A percentile compares a stretch with the other conserved stretches of the same genome.
phyloP scores from a whole-genome alignment of 768 basidiomycete species.

The Nidularia sp. region DNA sequence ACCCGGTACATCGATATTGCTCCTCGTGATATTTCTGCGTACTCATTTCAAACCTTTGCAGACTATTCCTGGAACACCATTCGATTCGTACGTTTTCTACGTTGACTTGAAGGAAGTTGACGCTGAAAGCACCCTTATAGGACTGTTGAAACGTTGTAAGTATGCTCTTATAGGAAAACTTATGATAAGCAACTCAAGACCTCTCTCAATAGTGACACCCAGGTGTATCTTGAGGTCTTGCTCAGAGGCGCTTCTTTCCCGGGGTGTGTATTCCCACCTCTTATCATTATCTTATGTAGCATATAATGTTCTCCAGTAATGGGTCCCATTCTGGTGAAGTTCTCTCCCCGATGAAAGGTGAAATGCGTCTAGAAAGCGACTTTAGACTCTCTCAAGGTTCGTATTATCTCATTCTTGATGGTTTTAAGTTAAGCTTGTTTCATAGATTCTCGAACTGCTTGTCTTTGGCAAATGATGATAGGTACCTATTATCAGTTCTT shows the following conservation, averaged over 20 bases:
- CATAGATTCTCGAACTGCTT: conserved; percentile 12
- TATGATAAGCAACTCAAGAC: background rate
- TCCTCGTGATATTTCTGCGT: background rate
- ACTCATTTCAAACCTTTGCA: background rate
- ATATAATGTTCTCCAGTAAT: conserved; percentile 3
- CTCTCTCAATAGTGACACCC: conserved; percentile 16
- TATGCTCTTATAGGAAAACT: background rate
- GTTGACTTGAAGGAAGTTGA: background rate
- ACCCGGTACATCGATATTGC: background rate
- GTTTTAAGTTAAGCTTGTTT: background rate
- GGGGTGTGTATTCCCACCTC: background rate
- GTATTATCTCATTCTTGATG: background rate
- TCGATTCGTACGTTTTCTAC: conserved; percentile 20
- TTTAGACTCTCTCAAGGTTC: conserved; percentile 13
- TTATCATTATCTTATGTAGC: background rate
- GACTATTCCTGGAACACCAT: conserved; percentile 25
- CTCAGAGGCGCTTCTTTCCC: conserved; percentile 12
- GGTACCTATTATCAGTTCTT: background rate
- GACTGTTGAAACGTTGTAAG: background rate
- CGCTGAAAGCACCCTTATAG: background rate
- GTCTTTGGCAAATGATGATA: conserved; percentile 10
- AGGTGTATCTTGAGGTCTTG: conserved; percentile 30
- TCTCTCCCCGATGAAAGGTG: conserved; percentile 26
- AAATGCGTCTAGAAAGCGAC: conserved; percentile 36
- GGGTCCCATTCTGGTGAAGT: conserved; percentile 23